Evolutionary conservation across 1,139 yeast genomes (phyloP).

Genomic region (Geotrichum citri-aurantii): DNA sequence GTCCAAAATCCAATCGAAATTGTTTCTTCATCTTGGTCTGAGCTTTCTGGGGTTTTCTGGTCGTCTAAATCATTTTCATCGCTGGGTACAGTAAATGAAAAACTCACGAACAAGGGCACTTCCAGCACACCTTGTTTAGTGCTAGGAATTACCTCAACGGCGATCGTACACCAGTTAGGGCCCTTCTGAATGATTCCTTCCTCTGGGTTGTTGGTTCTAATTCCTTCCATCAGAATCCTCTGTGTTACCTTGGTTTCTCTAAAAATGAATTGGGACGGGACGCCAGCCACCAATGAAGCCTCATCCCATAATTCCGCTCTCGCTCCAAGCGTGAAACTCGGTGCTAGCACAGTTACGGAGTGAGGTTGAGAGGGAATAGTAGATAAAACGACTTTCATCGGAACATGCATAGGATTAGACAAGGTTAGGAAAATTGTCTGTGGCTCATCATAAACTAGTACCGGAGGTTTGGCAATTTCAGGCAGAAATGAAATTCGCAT

Average conservation of each 20-base stretch:
- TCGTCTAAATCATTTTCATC: conserved; percentile 13
- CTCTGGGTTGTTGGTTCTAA: conserved; percentile 17
- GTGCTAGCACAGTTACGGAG: conserved; percentile 25
- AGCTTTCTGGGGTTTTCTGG: neutral
- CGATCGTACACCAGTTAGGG: conserved; percentile 54
- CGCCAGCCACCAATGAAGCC: conserved; percentile 26
- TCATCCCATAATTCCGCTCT: conserved; percentile 30
- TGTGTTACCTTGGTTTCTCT: conserved; percentile 30
- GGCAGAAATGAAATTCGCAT: conserved; percentile 20
- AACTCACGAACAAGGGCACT: conserved; percentile 27
- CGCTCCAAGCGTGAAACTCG: conserved; percentile 28
- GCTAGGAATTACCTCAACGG: conserved; percentile 40
- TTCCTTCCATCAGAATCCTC: conserved; percentile 30
- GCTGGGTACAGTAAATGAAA: conserved; percentile 18
- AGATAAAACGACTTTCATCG: conserved; percentile 27
- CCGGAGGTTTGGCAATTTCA: conserved; percentile 16
- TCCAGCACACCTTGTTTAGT: conserved; percentile 12
- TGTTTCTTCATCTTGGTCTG: conserved; percentile 2
- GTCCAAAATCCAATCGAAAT: conserved; percentile 15
- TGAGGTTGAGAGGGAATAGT: conserved; percentile 19
- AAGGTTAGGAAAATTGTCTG: conserved; percentile 24
- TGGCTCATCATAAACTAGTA: conserved; percentile 12
- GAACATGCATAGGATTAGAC: conserved; percentile 27
- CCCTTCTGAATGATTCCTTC: conserved; percentile 40
- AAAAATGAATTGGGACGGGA: conserved; percentile 27